Base-by-base conservation (phyloP, 1,284 basidiomycete genomes). In the Apiotrichum sp. region DNA sequence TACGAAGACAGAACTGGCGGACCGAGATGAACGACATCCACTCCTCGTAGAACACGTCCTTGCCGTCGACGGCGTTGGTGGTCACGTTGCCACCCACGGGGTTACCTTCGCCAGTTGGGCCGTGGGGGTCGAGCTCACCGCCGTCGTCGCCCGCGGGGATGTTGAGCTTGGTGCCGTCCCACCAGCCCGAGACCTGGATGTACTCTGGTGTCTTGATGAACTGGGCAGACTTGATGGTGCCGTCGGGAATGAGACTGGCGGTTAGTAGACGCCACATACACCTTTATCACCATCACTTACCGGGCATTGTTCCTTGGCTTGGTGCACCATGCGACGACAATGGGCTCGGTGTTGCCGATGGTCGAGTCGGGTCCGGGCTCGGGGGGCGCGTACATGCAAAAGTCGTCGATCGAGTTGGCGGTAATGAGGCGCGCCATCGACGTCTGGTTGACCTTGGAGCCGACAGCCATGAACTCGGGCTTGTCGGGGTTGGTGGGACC, bases 31-130 rank as follows among this genome's bases (percentile, higher is more conserved):
- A 70, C 31, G 62, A 64, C 71, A 72, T 79, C 78, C 78, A 79
- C 64, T 80, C 77, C 65, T 78, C 68, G 73, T 80, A 79, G 61
- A 74, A 76, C 31, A 78, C 78, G 50, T 80, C 79, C 39, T 63
- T 47, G 16, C 78, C 78, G 6, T 68, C 67, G 34, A 76, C 62
- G 36, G 36, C 36, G 36, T 78, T 78, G 32, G 76, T 74, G 38
- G 78, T 79, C 52, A 79, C 79, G 63, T 79, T 78, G 42, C 78
- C 79, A 36, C 79, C 79, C 48, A 78, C 66, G 35, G 79, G 79
- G 72, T 79, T 80, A 43, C 78, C 79, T 58, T 71, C 63, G 60
- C 64, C 65, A 40, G 66, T 65, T 6, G 71, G 72, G 38, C 77
- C 77, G 65, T 77, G 73, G 38, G 76, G 73, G 63, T 78, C 76